phyloP scores from a whole-genome alignment of 176 grass and related monocot genomes.

The Calamus simplicifolius region DNA sequence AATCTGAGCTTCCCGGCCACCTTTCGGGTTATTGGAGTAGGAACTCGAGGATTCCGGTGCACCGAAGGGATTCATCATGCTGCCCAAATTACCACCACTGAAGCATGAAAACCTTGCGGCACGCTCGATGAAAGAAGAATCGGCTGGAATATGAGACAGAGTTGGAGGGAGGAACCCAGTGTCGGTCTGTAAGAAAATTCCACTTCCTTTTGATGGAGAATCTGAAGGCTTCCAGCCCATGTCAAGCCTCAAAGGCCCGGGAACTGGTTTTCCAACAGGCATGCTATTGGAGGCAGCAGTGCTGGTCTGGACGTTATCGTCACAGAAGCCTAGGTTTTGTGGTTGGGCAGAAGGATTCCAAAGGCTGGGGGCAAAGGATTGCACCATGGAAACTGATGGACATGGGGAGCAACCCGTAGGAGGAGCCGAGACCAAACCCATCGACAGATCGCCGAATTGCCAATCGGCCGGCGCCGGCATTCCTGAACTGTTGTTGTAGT shows the following conservation, averaged over 20 bases:
- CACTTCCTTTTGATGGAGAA: constrained; percentile 1
- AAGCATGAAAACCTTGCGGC: constrained; percentile 79
- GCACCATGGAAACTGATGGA: constrained; percentile 31
- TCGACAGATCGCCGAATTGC: no score
- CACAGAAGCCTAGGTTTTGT: constrained; percentile 31
- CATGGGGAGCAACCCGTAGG: constrained; percentile 30
- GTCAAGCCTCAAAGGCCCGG: no score
- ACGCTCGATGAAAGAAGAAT: constrained; percentile 77
- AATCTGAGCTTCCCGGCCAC: constrained; percentile 2
- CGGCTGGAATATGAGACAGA: constrained; percentile 51
- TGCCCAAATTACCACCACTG: constrained; percentile 11
- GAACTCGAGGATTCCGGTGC: constrained; percentile 27
- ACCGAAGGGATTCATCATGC: constrained; percentile 24
- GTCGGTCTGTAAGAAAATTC: constrained; percentile 36
- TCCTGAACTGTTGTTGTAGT: no score
- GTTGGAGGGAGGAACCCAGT: constrained; percentile 38
- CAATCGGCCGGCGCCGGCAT: no score
- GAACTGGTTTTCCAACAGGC: no score
- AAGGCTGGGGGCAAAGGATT: constrained; percentile 37
- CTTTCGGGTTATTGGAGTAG: constrained; percentile 30
- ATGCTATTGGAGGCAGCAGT: neutral
- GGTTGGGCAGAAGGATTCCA: constrained; percentile 34
- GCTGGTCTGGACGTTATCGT: constrained; percentile 12
- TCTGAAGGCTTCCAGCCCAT: neutral
- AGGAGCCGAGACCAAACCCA: constrained; percentile 10